Conservation (phyloP, 352 stramenopile species). For the Globisporangium emineosum region DNA sequence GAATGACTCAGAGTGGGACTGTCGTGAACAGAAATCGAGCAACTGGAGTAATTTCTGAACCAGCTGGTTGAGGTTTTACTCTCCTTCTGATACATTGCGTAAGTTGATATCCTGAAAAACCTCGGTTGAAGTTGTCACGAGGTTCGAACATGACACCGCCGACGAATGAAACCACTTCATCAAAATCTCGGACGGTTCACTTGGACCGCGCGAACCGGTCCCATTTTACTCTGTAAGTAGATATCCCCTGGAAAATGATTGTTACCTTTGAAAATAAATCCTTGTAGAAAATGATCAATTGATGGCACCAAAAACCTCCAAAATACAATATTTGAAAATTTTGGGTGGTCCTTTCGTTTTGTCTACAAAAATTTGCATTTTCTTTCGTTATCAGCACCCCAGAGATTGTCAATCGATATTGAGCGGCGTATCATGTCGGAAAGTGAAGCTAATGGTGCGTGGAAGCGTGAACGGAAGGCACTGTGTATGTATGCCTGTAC, state of each 20-base stretch:
- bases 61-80: not conserved
- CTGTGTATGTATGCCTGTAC: not conserved
- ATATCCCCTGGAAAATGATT: no score
- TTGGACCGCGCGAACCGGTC: no score
- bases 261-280: not conserved
- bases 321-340: not conserved
- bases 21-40: not conserved
- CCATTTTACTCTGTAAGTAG: no score
- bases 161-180: slow-evolving; percentile 37
- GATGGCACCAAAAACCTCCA: no score
- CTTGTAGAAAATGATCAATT: not conserved
- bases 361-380: not conserved
- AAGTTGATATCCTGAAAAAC: slow-evolving; percentile 3
- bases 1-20: not conserved
- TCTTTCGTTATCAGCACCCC: slow-evolving; percentile 4
- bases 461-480: not conserved
- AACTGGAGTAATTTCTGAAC: not conserved
- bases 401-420: not conserved
- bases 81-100: not conserved
- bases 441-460: slow-evolving; percentile 2
- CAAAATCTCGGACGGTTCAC: not conserved
- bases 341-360: slow-evolving; percentile 6
- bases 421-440: not conserved
- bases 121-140: slow-evolving; percentile 54
- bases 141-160: slow-evolving; percentile 47